These are phyloP conservation scores for Turritis glabra DNA, from an alignment of 345 rosid genomes.

Conservation along the genomic window DNA sequence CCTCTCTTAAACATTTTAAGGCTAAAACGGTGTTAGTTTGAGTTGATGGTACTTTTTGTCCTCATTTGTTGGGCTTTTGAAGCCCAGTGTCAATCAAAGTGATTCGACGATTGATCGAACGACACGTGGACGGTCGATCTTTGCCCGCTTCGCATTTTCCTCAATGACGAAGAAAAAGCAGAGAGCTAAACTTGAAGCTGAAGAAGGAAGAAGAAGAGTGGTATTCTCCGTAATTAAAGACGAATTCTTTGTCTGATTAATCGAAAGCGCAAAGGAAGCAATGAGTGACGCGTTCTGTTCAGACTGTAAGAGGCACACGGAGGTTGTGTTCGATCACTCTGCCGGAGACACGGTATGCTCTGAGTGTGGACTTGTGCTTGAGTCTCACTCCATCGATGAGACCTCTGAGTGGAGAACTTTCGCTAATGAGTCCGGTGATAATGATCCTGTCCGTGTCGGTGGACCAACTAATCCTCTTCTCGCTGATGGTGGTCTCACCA, in stretches of 20 bases:
- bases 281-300: constrained; percentile 78
- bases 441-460: constrained; percentile 92
- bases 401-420: constrained; percentile 92
- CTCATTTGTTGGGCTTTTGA: neutral
- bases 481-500: constrained; percentile 82
- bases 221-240: neutral
- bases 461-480: constrained; percentile 86
- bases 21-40: too few relatives aligned
- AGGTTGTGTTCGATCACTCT: constrained; percentile 88
- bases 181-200: neutral
- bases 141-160: neutral
- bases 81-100: neutral
- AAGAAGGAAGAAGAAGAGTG: neutral
- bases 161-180: neutral
- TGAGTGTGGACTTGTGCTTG: constrained; percentile 91
- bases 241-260: constrained; percentile 62
- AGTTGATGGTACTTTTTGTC: too few relatives aligned
- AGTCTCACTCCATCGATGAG: constrained; percentile 92
- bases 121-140: constrained; percentile 6
- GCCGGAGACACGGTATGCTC: constrained; percentile 97
- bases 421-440: constrained; percentile 89
- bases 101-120: neutral
- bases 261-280: neutral
- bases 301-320: constrained; percentile 79
- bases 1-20: too few relatives aligned